phyloP scores from a whole-genome alignment of 2,329 filamentous ascomycete genomes.

The Xylariales sp. region DNA sequence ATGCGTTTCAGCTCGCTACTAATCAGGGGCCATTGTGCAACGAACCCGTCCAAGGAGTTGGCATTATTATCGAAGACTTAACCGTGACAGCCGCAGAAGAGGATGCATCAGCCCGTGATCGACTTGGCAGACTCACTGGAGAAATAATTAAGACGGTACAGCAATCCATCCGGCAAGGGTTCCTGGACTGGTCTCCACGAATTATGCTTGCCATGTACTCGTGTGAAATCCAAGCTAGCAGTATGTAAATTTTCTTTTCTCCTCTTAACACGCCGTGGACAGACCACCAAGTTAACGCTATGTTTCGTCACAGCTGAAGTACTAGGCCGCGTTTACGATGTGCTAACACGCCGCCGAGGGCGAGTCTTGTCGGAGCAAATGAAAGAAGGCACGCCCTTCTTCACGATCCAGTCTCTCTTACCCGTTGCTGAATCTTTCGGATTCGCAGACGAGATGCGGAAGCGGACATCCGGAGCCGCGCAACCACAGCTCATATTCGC shows the following conservation, averaged over 20 bases:
- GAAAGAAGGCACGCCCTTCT: slow-evolving; percentile 96
- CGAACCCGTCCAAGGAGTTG: slow-evolving; percentile 92
- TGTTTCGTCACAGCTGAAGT: slow-evolving; percentile 74
- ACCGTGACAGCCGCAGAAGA: slow-evolving; percentile 67
- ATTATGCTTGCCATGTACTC: slow-evolving; percentile 97
- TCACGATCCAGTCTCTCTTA: slow-evolving; percentile 88
- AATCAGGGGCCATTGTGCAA: slow-evolving; percentile 90
- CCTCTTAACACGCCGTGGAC: not conserved
- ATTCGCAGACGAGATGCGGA: slow-evolving; percentile 95
- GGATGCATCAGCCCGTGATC: slow-evolving; percentile 68
- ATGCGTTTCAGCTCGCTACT: slow-evolving; percentile 94
- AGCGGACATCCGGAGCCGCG: slow-evolving; percentile 89
- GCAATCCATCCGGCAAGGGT: slow-evolving; percentile 83
- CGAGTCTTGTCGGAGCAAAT: slow-evolving; percentile 90
- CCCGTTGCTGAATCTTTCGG: slow-evolving; percentile 96
- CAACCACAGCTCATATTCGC: slow-evolving; percentile 93
- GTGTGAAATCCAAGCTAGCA: slow-evolving; percentile 96
- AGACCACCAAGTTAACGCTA: slow-evolving; percentile 23
- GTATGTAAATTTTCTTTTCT: slow-evolving; percentile 57
- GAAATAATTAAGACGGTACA: slow-evolving; percentile 93
- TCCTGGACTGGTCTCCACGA: slow-evolving; percentile 96
- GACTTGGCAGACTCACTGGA: slow-evolving; percentile 84
- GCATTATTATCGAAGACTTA: slow-evolving; percentile 88
- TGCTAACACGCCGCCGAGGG: slow-evolving; percentile 94
- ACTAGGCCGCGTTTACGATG: slow-evolving; percentile 92